Conservation (phyloP, 176 grass and related monocot genomes). For the Triticum aestivum region DNA sequence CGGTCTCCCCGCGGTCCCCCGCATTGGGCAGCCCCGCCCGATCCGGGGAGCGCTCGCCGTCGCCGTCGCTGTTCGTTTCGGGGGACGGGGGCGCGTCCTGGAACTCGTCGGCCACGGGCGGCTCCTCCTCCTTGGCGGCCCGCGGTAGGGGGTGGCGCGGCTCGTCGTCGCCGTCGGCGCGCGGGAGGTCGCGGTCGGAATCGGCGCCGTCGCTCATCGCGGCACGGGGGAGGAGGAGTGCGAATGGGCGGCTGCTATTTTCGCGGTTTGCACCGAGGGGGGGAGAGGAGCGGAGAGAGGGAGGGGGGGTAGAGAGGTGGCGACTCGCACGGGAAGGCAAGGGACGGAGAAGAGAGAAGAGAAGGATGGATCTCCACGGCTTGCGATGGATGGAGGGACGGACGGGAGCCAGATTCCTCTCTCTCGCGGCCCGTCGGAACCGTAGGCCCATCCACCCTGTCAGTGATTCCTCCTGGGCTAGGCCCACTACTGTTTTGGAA, state of each 20-base stretch:
- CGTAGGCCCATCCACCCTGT: neutral
- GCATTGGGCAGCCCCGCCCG: constrained; percentile 41
- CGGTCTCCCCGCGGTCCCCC: neutral
- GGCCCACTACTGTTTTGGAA: neutral
- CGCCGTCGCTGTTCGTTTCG: constrained; percentile 33
- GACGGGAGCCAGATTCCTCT: neutral
- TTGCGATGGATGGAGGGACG: constrained; percentile 32
- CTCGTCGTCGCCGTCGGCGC: constrained; percentile 30
- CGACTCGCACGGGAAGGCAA: neutral
- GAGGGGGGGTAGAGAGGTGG: constrained; percentile 22
- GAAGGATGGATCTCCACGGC: constrained; percentile 59
- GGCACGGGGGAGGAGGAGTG: neutral
- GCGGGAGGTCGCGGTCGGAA: constrained; percentile 36
- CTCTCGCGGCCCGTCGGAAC: constrained; percentile 1
- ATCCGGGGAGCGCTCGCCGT: constrained; percentile 39
- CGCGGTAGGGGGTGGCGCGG: neutral
- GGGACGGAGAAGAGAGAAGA: neutral
- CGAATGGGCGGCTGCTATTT: constrained; percentile 51
- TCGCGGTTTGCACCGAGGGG: constrained; percentile 47
- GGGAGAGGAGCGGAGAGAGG: neutral
- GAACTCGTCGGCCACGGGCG: constrained; percentile 18
- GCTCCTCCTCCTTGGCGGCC: constrained; percentile 29
- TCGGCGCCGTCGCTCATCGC: constrained; percentile 51
- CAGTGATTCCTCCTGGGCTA: neutral
- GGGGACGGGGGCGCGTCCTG: constrained; percentile 16